A percentile compares a stretch with the other conserved stretches of the same genome.
Evolutionary conservation across 2,329 filamentous ascomycete genomes (phyloP).

Genomic region (Clarireedia sp.): DNA sequence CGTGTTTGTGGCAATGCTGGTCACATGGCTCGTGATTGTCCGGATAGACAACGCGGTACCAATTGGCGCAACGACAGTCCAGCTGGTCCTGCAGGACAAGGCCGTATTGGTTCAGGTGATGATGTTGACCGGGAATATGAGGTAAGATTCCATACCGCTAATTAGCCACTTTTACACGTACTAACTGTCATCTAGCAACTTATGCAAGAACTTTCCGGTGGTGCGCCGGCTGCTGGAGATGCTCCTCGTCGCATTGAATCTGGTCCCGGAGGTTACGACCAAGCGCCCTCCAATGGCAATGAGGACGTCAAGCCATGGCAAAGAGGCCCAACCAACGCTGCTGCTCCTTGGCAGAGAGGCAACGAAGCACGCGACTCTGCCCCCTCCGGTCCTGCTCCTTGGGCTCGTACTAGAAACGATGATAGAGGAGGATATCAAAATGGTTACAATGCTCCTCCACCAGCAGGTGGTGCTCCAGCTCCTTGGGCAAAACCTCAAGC

Average conservation of each 20-base stretch:
- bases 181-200: conserved; percentile 60
- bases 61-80: conserved; percentile 81
- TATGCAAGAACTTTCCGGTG: conserved; percentile 91
- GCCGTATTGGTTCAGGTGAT: conserved; percentile 66
- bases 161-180: background rate
- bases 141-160: conserved; percentile 43
- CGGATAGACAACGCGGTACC: conserved; percentile 68
- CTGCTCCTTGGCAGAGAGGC: conserved; percentile 64
- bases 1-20: conserved; percentile 96
- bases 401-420: conserved; percentile 48
- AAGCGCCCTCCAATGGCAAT: conserved; percentile 34
- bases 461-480: conserved; percentile 30
- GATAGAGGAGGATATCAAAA: conserved; percentile 40
- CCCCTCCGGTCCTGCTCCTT: conserved; percentile 45
- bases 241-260: conserved; percentile 79
- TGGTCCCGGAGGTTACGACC: conserved; percentile 55
- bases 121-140: conserved; percentile 91
- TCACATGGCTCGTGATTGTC: conserved; percentile 97
- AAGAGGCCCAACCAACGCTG: conserved; percentile 71
- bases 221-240: conserved; percentile 48
- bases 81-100: conserved; percentile 39
- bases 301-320: conserved; percentile 78
- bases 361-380: conserved; percentile 32
- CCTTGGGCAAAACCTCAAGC: conserved; percentile 27
- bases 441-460: conserved; percentile 41